These are phyloP conservation scores for Vigna radiata DNA, from an alignment of 306 rosid genomes.

Conservation along the genomic window DNA sequence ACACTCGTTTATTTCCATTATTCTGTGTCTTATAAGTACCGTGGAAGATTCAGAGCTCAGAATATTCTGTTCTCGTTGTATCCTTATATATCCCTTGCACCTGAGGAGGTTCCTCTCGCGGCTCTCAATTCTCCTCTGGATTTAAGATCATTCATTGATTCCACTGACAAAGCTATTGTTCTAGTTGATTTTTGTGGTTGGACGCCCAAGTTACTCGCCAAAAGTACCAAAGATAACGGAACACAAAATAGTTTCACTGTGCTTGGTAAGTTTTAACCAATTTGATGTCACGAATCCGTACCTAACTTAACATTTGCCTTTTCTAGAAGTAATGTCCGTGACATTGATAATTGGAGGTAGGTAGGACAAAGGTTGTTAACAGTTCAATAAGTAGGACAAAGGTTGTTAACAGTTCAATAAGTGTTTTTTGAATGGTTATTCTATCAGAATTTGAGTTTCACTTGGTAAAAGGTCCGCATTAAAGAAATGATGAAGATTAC, in stretches of 20 bases:
- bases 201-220: slow-evolving; percentile 62
- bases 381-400: neutral
- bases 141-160: slow-evolving; percentile 59
- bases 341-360: neutral
- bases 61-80: slow-evolving; percentile 60
- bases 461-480: neutral
- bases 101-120: slow-evolving; percentile 69
- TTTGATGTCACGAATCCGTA: neutral
- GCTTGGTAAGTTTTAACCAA: slow-evolving; percentile 51
- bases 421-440: neutral
- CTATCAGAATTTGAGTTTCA: neutral
- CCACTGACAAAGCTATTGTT: slow-evolving; percentile 74
- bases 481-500: neutral
- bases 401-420: neutral
- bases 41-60: slow-evolving; percentile 66
- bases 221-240: slow-evolving; percentile 54
- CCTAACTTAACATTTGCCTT: neutral
- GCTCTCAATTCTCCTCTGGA: slow-evolving; percentile 53
- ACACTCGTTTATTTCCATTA: slow-evolving; percentile 64
- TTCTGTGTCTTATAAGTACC: slow-evolving; percentile 74
- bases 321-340: neutral
- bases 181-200: slow-evolving; percentile 92
- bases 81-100: slow-evolving; percentile 49
- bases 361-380: neutral
- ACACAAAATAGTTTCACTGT: slow-evolving; percentile 49